Evolutionary conservation across 2,329 filamentous ascomycete genomes (phyloP).

Genomic region (Leptographium wingfieldii): DNA sequence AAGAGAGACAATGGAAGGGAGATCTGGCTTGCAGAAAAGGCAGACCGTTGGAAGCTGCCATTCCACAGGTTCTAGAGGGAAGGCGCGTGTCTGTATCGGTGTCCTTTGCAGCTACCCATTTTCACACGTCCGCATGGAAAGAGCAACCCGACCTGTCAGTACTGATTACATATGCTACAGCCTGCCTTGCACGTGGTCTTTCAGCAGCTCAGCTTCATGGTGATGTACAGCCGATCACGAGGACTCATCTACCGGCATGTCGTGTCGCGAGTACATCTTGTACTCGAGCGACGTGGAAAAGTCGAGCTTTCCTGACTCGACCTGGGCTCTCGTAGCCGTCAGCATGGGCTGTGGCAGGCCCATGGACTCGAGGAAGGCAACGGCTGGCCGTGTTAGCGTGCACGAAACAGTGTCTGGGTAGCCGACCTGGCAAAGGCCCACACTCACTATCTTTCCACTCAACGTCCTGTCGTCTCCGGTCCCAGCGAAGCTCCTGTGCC

Average conservation of each 20-base stretch:
- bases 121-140: background rate
- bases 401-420: too few species aligned
- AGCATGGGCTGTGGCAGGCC: conserved; percentile 48
- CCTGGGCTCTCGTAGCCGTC: conserved; percentile 42
- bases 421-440: too few species aligned
- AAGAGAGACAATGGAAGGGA: background rate
- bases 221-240: background rate
- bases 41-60: background rate
- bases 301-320: conserved; percentile 47
- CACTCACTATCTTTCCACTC: conserved; percentile 60
- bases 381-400: conserved; percentile 20
- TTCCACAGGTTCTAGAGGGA: background rate
- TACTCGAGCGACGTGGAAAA: conserved; percentile 45
- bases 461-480: conserved; percentile 53
- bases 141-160: background rate
- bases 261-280: conserved; percentile 49
- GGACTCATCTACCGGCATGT: conserved; percentile 31
- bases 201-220: too few species aligned
- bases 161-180: background rate
- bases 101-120: background rate
- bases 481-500: conserved; percentile 73
- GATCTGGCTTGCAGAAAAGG: too few species aligned
- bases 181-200: background rate
- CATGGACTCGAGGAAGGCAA: conserved; percentile 50
- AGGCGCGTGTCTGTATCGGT: background rate